A percentile compares a stretch with the other conserved stretches of the same genome.
These are phyloP conservation scores for Diplocarpon mali DNA, from an alignment of 2,329 filamentous ascomycete genomes.

Conservation along the genomic window DNA sequence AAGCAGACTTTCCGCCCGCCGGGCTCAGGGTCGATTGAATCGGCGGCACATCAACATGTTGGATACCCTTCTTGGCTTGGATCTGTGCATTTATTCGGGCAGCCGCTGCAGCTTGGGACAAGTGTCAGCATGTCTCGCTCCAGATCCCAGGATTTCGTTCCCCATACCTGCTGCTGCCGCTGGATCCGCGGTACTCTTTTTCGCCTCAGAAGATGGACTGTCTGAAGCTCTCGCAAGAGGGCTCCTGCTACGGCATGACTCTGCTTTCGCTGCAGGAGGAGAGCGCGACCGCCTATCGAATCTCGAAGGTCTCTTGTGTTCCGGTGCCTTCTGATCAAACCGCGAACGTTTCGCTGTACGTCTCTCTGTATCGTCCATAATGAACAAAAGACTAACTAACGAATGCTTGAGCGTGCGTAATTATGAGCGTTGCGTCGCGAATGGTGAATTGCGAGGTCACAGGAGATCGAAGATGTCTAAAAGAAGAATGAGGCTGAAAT, in stretches of 20 bases:
- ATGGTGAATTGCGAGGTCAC: too few relatives aligned
- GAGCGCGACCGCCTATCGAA: slow-evolving; percentile 91
- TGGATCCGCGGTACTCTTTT: slow-evolving; percentile 43
- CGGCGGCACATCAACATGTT: slow-evolving; percentile 81
- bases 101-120: slow-evolving; percentile 65
- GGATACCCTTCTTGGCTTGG: slow-evolving; percentile 77
- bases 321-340: slow-evolving; percentile 85
- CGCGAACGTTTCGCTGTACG: slow-evolving; percentile 72
- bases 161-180: slow-evolving; percentile 64
- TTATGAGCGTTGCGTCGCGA: too few relatives aligned
- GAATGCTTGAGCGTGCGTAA: too few relatives aligned
- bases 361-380: slow-evolving; percentile 70
- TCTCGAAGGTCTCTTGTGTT: slow-evolving; percentile 63
- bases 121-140: slow-evolving; percentile 15
- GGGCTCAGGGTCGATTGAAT: slow-evolving; percentile 41
- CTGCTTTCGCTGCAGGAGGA: slow-evolving; percentile 53
- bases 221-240: slow-evolving; percentile 43
- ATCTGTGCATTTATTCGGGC: slow-evolving; percentile 78
- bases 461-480: neutral
- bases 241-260: slow-evolving; percentile 69
- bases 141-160: neutral
- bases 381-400: neutral
- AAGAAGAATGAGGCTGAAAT: neutral
- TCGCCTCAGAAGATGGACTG: slow-evolving; percentile 23
- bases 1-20: slow-evolving; percentile 19